phyloP scores from a whole-genome alignment of 2,329 filamentous ascomycete genomes.

The Moelleriella libera region DNA sequence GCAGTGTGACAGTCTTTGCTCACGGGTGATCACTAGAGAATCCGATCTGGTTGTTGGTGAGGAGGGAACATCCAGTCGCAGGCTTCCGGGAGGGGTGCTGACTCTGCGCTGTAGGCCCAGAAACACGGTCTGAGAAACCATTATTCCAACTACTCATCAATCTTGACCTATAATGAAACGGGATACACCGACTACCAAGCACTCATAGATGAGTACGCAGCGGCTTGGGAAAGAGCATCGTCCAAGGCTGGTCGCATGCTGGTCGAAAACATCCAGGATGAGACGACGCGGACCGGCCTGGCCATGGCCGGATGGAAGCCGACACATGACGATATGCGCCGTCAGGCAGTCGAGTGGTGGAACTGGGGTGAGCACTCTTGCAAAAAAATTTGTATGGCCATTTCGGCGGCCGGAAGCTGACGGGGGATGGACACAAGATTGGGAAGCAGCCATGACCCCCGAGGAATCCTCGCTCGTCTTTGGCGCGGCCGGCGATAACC shows the following conservation, averaged over 20 bases:
- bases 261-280: conserved; percentile 45
- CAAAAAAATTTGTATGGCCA: not conserved
- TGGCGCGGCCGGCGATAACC: conserved; percentile 40
- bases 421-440: conserved; percentile 21
- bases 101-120: conserved; percentile 22
- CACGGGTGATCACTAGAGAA: conserved; percentile 26
- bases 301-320: conserved; percentile 50
- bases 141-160: conserved; percentile 42
- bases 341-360: conserved; percentile 48
- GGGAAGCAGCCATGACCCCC: conserved; percentile 41
- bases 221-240: conserved; percentile 28
- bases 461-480: conserved; percentile 42
- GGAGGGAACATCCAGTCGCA: not conserved
- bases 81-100: not conserved
- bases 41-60: conserved; percentile 42
- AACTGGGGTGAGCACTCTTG: conserved; percentile 16
- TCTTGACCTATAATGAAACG: conserved; percentile 45
- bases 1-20: not conserved
- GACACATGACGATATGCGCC: conserved; percentile 32
- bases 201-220: conserved; percentile 35
- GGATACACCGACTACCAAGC: conserved; percentile 36
- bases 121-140: conserved; percentile 42
- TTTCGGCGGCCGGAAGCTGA: not conserved
- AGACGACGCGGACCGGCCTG: conserved; percentile 43
- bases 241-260: conserved; percentile 43